phyloP scores from a whole-genome alignment of 2,329 filamentous ascomycete genomes.

The Colletotrichum sp. region DNA sequence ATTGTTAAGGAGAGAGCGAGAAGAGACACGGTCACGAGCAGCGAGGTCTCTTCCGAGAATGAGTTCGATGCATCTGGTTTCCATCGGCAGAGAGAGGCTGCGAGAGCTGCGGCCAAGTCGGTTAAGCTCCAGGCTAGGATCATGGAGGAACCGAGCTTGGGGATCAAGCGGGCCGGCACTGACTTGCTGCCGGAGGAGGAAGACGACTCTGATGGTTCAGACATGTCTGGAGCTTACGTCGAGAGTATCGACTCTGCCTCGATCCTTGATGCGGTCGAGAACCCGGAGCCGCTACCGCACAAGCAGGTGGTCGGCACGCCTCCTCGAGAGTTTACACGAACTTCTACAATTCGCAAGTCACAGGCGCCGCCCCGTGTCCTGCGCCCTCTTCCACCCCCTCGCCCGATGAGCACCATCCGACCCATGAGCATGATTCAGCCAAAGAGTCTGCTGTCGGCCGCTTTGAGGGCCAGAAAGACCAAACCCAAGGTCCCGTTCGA shows the following conservation, averaged over 20 bases:
- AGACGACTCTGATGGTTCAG: conserved; percentile 65
- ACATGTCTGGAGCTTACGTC: conserved; percentile 69
- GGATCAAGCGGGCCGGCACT: conserved; percentile 50
- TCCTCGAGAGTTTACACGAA: conserved; percentile 62
- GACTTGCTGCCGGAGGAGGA: conserved; percentile 62
- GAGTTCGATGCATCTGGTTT: conserved; percentile 73
- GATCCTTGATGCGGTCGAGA: conserved; percentile 69
- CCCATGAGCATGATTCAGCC: conserved; percentile 72
- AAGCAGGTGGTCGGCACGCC: conserved; percentile 68
- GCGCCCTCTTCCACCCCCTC: conserved; percentile 72
- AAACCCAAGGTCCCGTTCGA: conserved; percentile 76
- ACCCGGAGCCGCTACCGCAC: conserved; percentile 58
- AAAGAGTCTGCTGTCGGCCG: conserved; percentile 73
- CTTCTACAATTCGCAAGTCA: conserved; percentile 69
- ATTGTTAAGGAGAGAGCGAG: conserved; percentile 72
- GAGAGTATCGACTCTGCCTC: conserved; percentile 74
- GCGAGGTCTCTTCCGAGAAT: conserved; percentile 83
- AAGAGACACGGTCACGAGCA: conserved; percentile 80
- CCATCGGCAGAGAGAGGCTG: conserved; percentile 66
- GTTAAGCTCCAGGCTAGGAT: conserved; percentile 58
- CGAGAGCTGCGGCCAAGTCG: conserved; percentile 60
- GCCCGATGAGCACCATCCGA: conserved; percentile 67
- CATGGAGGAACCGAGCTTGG: conserved; percentile 52
- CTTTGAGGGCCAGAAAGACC: conserved; percentile 74
- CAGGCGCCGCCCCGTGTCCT: conserved; percentile 63